These are phyloP conservation scores for Teunomyces barrocoloradensis DNA, from an alignment of 805 yeast genomes.

Conservation along the genomic window DNA sequence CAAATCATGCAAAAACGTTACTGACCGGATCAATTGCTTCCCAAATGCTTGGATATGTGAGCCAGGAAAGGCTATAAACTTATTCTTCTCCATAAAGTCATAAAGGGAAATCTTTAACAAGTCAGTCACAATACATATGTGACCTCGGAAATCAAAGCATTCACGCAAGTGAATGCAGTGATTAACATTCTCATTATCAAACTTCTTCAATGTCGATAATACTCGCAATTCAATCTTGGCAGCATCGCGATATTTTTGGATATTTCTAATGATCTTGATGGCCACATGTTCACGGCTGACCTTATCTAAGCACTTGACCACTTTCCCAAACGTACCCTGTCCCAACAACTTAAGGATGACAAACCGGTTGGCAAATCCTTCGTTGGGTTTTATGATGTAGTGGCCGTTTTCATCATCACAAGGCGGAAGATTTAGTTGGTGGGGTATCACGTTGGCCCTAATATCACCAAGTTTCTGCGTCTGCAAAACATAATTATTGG, in stretches of 20 bases:
- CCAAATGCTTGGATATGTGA: constrained; percentile 88
- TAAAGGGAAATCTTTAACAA: constrained; percentile 79
- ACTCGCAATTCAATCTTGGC: constrained; percentile 89
- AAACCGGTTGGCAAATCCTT: constrained; percentile 72
- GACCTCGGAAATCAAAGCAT: constrained; percentile 89
- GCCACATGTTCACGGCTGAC: constrained; percentile 66
- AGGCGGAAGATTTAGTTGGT: constrained; percentile 25
- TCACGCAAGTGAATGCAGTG: constrained; percentile 85
- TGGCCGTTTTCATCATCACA: constrained; percentile 76
- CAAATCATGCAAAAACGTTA: constrained; percentile 85
- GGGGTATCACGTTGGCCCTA: constrained; percentile 39
- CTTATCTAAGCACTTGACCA: constrained; percentile 76
- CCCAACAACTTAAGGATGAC: constrained; percentile 68
- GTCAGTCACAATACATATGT: constrained; percentile 91
- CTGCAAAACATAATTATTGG: constrained; percentile 33
- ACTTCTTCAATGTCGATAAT: constrained; percentile 65
- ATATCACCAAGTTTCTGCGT: constrained; percentile 41
- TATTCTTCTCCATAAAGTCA: constrained; percentile 84
- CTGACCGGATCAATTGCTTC: constrained; percentile 78
- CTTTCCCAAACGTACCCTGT: constrained; percentile 93
- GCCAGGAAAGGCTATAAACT: constrained; percentile 89
- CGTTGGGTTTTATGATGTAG: constrained; percentile 58
- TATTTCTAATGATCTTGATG: constrained; percentile 85
- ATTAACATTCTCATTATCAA: constrained; percentile 64
- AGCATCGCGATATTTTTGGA: constrained; percentile 93